phyloP scores from a whole-genome alignment of 176 grass and related monocot genomes.

The Musa itinerans region DNA sequence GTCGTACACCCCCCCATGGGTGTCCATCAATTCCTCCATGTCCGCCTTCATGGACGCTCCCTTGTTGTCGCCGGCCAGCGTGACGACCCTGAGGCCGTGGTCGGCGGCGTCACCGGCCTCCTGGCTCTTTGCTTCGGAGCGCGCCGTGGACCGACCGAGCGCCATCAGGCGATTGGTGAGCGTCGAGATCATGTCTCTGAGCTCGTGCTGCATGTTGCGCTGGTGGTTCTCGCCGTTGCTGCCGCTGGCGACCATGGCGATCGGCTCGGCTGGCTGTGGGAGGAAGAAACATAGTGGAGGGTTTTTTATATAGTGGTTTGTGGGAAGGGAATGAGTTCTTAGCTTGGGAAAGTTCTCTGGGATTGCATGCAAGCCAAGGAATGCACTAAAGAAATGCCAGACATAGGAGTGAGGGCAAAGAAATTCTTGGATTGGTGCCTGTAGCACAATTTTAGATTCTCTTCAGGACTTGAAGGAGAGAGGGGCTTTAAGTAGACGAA shows the following conservation, averaged over 20 bases:
- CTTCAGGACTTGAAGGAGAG: too few species aligned
- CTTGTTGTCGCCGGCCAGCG: constrained; percentile 54
- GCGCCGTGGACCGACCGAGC: constrained; percentile 3
- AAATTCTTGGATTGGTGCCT: too few species aligned
- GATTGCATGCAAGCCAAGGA: too few species aligned
- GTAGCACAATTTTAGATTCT: too few species aligned
- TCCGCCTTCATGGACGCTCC: constrained; percentile 44
- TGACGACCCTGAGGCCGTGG: constrained; percentile 22
- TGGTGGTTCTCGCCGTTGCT: constrained; percentile 40
- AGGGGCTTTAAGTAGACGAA: too few species aligned
- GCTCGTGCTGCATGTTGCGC: constrained; percentile 8
- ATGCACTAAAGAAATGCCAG: too few species aligned
- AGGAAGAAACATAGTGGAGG: too few species aligned
- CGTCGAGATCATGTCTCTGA: constrained; percentile 35
- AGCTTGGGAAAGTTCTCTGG: too few species aligned
- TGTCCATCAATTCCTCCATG: constrained; percentile 26
- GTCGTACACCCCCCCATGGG: neutral
- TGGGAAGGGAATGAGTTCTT: too few species aligned
- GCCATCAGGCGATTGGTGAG: constrained; percentile 48
- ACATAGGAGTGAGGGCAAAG: too few species aligned
- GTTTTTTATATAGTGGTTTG: too few species aligned
- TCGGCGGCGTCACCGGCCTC: neutral
- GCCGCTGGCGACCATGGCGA: neutral
- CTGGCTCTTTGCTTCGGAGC: neutral
- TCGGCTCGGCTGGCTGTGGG: too few species aligned